Conservation (phyloP, 768 basidiomycete species). For the Mycena belliarum region DNA sequence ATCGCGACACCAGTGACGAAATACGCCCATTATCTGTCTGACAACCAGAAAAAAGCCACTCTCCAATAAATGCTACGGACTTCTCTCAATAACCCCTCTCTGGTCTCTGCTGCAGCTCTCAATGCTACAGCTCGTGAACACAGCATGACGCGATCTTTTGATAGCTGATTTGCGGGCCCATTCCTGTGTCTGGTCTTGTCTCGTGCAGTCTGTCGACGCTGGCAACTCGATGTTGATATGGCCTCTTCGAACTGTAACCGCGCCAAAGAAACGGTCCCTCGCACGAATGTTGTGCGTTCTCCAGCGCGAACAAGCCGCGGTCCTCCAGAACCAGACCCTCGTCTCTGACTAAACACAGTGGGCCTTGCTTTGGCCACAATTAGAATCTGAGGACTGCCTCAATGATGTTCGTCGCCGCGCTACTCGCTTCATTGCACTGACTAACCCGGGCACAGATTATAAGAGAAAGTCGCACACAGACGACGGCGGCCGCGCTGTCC, state of each 20-base stretch:
- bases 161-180: not conserved
- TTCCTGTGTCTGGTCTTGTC: not conserved
- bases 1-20: not conserved
- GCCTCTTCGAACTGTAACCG: not conserved
- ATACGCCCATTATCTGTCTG: not conserved
- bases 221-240: not conserved
- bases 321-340: not conserved
- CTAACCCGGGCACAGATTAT: slow-evolving; percentile 4
- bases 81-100: not conserved
- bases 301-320: not conserved
- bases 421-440: not conserved
- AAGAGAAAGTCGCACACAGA: slow-evolving; percentile 6
- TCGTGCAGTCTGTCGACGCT: not conserved
- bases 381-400: slow-evolving; percentile 6
- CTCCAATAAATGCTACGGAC: not conserved
- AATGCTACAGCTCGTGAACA: not conserved
- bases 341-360: not conserved
- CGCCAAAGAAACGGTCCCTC: not conserved
- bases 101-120: not conserved
- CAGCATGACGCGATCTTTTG: not conserved
- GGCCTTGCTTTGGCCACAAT: slow-evolving; percentile 4
- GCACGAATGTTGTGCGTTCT: too few species aligned
- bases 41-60: not conserved
- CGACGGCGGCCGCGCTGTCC: not conserved
- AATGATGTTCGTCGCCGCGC: not conserved